A percentile compares a stretch with the other conserved stretches of the same genome.
Conservation (phyloP, 2,329 filamentous ascomycete species). For the Pestalotiopsis sp. region DNA sequence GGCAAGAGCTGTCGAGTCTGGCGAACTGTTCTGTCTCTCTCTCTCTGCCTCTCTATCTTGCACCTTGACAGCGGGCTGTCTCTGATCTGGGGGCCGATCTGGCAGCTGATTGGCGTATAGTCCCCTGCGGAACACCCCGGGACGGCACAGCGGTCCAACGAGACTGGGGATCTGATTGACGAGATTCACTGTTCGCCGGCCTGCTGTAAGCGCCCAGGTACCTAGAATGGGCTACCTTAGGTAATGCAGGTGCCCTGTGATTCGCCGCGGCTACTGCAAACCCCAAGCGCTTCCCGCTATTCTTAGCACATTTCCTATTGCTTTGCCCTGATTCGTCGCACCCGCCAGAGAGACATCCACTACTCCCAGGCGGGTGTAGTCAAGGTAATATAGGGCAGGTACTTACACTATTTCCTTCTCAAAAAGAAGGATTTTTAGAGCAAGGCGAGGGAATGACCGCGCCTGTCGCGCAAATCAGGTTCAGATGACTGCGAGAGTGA, state of each 20-base stretch:
- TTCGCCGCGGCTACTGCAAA: not conserved
- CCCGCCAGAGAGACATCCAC: constrained; percentile 6
- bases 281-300: constrained; percentile 14
- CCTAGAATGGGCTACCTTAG: not conserved
- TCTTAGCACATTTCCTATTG: constrained; percentile 14
- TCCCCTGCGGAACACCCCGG: constrained; percentile 5
- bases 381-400: too few relatives aligned
- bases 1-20: not conserved
- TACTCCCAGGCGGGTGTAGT: not conserved
- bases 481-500: too few relatives aligned
- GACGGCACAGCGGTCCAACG: constrained; percentile 8
- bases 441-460: too few relatives aligned
- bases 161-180: not conserved
- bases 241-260: not conserved
- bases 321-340: constrained; percentile 7
- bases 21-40: not conserved
- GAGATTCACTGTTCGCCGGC: not conserved
- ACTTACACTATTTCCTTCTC: too few relatives aligned
- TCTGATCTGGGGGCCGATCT: not conserved
- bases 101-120: constrained; percentile 7
- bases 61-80: not conserved
- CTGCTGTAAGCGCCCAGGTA: constrained; percentile 8
- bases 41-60: not conserved
- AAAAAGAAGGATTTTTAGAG: too few relatives aligned
- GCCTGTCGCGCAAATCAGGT: too few relatives aligned